phyloP scores from a whole-genome alignment of 2,329 filamentous ascomycete genomes.

The Arthroderma sp. region DNA sequence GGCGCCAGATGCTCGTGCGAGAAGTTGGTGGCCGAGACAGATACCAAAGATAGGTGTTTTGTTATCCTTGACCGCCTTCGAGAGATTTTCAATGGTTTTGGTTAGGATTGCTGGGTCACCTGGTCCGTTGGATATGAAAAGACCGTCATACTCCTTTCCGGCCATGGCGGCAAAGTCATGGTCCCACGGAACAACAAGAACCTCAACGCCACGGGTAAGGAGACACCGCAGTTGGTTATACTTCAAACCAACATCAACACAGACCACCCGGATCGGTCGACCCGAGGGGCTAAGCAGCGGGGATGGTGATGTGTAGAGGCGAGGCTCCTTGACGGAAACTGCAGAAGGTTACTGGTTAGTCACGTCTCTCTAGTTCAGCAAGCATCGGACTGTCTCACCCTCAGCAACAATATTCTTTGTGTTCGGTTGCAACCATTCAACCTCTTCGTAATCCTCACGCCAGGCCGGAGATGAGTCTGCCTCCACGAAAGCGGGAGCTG shows the following conservation, averaged over 20 bases:
- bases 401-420: constrained; percentile 83
- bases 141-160: constrained; percentile 78
- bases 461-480: constrained; percentile 29
- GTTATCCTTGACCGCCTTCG: constrained; percentile 61
- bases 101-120: constrained; percentile 84
- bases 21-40: constrained; percentile 85
- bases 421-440: constrained; percentile 89
- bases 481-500: constrained; percentile 29
- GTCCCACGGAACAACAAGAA: constrained; percentile 90
- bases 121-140: constrained; percentile 96
- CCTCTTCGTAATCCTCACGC: constrained; percentile 54
- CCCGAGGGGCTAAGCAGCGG: constrained; percentile 79
- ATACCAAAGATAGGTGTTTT: constrained; percentile 88
- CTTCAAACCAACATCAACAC: constrained; percentile 94
- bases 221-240: constrained; percentile 96
- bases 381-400: constrained; percentile 51
- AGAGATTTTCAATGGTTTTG: constrained; percentile 63
- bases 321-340: constrained; percentile 84
- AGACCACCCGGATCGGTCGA: constrained; percentile 72
- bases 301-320: constrained; percentile 63
- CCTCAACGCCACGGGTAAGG: constrained; percentile 79
- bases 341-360: constrained; percentile 13
- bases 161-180: constrained; percentile 71
- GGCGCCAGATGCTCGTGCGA: constrained; percentile 77
- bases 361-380: neutral